Evolutionary conservation across 805 yeast species (phyloP).

Genomic region (Barnettozyma sucrosica): DNA sequence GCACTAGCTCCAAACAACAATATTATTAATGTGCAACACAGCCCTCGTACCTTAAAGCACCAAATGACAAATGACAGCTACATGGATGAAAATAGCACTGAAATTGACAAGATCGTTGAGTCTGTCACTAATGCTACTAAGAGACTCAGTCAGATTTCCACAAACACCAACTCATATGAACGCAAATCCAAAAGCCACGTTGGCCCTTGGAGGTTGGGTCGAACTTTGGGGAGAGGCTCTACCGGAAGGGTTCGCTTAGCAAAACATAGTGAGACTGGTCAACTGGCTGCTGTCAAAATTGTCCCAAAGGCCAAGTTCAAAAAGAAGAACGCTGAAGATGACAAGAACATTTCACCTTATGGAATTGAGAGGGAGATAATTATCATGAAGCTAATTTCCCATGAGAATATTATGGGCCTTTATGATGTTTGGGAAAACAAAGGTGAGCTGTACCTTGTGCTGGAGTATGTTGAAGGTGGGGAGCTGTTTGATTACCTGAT

Average conservation of each 20-base stretch:
- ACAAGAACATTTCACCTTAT: constrained; percentile 60
- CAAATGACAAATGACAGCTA: constrained; percentile 1
- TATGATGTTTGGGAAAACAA: constrained; percentile 88
- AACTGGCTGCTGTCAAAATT: constrained; percentile 93
- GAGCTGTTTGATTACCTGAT: constrained; percentile 90
- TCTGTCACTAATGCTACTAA: constrained; percentile 28
- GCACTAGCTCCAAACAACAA: constrained; percentile 20
- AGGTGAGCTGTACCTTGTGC: constrained; percentile 73
- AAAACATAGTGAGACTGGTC: constrained; percentile 75
- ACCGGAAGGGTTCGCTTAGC: constrained; percentile 94
- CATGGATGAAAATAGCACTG: constrained; percentile 10
- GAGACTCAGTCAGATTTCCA: constrained; percentile 25
- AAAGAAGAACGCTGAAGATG: constrained; percentile 28
- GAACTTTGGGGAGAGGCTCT: constrained; percentile 94
- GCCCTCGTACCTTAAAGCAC: constrained; percentile 13
- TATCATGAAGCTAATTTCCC: constrained; percentile 75
- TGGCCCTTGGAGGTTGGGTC: constrained; percentile 96
- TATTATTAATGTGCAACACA: constrained; percentile 32
- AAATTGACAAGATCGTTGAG: constrained; percentile 26
- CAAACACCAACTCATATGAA: constrained; percentile 26
- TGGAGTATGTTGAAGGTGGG: constrained; percentile 97
- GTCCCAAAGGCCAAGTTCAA: constrained; percentile 79
- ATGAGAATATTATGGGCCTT: constrained; percentile 70
- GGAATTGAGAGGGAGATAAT: constrained; percentile 86
- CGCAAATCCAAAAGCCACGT: constrained; percentile 33